A percentile compares a stretch with the other conserved stretches of the same genome.
phyloP scores from a whole-genome alignment of 306 rosid genomes.

The Prunus armeniaca region DNA sequence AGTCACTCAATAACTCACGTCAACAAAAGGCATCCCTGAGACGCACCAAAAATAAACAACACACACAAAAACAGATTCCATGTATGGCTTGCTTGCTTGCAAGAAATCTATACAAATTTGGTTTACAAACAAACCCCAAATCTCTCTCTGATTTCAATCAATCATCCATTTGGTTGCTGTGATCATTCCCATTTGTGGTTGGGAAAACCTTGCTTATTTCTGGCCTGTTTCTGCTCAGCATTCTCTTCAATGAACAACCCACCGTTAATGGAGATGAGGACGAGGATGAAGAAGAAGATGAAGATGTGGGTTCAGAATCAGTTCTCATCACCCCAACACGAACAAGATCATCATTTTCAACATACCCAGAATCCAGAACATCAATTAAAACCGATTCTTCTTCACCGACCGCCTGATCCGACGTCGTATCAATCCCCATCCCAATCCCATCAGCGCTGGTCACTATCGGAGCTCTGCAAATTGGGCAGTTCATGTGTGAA shows the following conservation, averaged over 20 bases:
- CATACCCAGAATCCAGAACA: slow-evolving; percentile 33
- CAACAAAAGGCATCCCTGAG: slow-evolving; percentile 3
- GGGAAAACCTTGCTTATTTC: slow-evolving; percentile 44
- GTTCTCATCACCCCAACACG: not conserved
- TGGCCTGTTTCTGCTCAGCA: slow-evolving; percentile 41
- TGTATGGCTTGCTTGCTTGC: not conserved
- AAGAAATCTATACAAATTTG: slow-evolving; percentile 8
- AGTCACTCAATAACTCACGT: not conserved
- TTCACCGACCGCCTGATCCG: not conserved
- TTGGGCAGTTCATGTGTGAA: slow-evolving; percentile 79
- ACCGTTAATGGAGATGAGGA: slow-evolving; percentile 35
- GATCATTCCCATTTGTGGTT: slow-evolving; percentile 34
- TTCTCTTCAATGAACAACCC: slow-evolving; percentile 68
- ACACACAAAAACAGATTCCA: not conserved
- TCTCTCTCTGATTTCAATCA: not conserved
- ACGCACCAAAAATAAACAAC: slow-evolving; percentile 1
- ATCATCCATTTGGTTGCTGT: not conserved
- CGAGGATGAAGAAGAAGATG: slow-evolving; percentile 17
- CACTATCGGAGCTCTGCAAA: slow-evolving; percentile 60
- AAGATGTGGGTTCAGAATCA: slow-evolving; percentile 30
- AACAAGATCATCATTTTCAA: not conserved
- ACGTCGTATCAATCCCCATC: not conserved
- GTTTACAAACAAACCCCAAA: not conserved
- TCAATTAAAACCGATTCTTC: slow-evolving; percentile 31
- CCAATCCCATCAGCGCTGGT: not conserved